Base-by-base conservation (phyloP, 2,329 filamentous ascomycete genomes). In the Keithomyces neogunnii region DNA sequence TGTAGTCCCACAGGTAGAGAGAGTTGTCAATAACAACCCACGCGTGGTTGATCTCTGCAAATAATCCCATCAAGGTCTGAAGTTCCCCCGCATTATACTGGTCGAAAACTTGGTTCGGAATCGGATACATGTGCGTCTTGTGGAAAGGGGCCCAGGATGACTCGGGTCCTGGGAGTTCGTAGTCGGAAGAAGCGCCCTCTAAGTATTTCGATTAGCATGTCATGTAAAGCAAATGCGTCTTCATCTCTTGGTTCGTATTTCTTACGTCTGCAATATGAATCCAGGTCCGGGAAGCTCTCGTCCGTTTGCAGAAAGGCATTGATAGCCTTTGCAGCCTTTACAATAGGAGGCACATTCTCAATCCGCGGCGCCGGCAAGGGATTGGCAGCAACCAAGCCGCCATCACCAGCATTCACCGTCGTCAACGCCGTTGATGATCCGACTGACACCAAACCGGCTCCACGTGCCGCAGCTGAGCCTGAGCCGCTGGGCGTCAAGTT, bases 1-100 rank as follows among this genome's bases (percentile, higher is more conserved):
- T 96, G 67, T 96, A 99, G 69, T 99, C 92, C 95, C 95, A 99
- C 13, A 99, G 77, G 66, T 96, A 99, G 44, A 99, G 76, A 55
- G 89, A 88, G 71, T 95, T 96, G 72, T 99, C 93, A 65, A 99
- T 93, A 29, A 88, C 83, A 51, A 96, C 88, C 88, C 91, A 99
- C 32, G 92, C 93, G 69, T 97, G 90, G 62, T 92, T 91, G 62
- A 99, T 79, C 69, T 95, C 88, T 19, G 93, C 88, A 68, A 99
- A 97, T 35, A 99, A 75, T 8, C 95, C 95, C 87, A 99, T 95
- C 62, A 83, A 81, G n/a, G 91, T 96, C 53, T 86, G 85, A 29
- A 96, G 83, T 64, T 95, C 85, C 52, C 88, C 87, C 48, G 82
- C 77, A 60, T 99, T 95, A 67, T 95, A 92, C 65, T 96, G 90